Base-by-base conservation (phyloP, 2,329 filamentous ascomycete genomes). In the Aspergillus oerlinghausenensis region DNA sequence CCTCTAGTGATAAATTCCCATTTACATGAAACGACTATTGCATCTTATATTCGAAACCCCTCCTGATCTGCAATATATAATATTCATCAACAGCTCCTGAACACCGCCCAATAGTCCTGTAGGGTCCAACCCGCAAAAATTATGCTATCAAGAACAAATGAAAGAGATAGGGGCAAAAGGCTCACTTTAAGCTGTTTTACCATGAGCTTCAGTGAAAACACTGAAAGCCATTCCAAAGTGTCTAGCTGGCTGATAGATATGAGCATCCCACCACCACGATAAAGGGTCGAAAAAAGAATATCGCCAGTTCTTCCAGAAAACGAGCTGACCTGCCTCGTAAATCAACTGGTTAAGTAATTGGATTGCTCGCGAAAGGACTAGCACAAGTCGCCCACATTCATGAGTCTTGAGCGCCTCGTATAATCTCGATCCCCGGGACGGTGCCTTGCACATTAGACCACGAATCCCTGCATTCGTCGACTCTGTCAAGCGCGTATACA, bases 201-300 rank as follows among this genome's bases (percentile, higher is more conserved):
- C 32, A 3, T 47, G 23, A 17, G 43, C 43, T 32, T n/a, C 26
- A 47, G 43, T 35, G 32, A 38, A 38, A 26, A 14, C 2, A 50
- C 50, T 35, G 56, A 47, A 6, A 63, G 49, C 51, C 52, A 29
- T 23, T 59, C 54, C 26, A 66, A 26, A 11, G 40, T 61, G 61
- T 29, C 55, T 74, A 23, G 74, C 55, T 0, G 83, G 83, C 77
- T 80, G 83, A 61, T 82, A 84, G 3, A 84, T 70, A 61, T 84
- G 82, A 57, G 82, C 82, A 51, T 85, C 69, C 74, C 80, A 80
- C 70, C 82, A 80, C 63, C 78, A 83, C 0, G 84, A 84, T 65
- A 80, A 67, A 1, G 83, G 83, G 68, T 86, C 84, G 73, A 78
- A 80, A 1, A 67, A 49, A 50, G 81, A 80, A 55, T 81, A 85